Percentiles rank a stretch among this genome's conserved stretches.
Evolutionary conservation across 2,329 filamentous ascomycete genomes (phyloP).

Genomic region (Chaetomium sp.): DNA sequence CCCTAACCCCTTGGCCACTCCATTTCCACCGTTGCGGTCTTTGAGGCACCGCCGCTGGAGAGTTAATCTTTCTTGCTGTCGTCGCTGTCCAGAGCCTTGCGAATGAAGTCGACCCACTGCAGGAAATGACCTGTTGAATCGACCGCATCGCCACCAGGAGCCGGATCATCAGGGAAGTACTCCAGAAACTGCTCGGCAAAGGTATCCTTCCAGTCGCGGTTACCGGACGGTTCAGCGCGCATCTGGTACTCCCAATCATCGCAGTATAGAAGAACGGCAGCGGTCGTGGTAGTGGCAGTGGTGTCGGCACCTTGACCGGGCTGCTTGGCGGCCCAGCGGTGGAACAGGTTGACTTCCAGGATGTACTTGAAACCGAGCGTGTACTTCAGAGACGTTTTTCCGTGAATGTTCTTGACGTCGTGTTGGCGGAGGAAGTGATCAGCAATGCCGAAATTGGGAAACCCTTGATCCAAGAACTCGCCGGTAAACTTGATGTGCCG

Average conservation of each 20-base stretch:
- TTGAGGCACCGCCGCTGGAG: neutral
- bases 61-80: neutral
- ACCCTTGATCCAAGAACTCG: conserved; percentile 17
- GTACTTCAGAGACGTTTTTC: conserved; percentile 31
- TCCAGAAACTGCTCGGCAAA: conserved; percentile 16
- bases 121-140: conserved; percentile 13
- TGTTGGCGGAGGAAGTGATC: conserved; percentile 6
- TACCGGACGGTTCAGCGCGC: conserved; percentile 1
- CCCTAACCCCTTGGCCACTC: neutral
- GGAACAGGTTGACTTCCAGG: conserved; percentile 32
- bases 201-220: conserved; percentile 14
- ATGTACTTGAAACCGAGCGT: conserved; percentile 26
- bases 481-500: conserved; percentile 21
- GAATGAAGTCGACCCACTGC: conserved; percentile 14
- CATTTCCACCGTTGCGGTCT: neutral
- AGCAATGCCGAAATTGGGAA: conserved; percentile 26
- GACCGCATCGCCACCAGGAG: neutral
- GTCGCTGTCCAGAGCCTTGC: conserved; percentile 11
- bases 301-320: neutral
- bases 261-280: conserved; percentile 26
- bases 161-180: neutral
- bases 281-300: neutral
- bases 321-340: conserved; percentile 24
- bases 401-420: conserved; percentile 26
- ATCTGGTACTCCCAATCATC: conserved; percentile 28